A percentile compares a stretch with the other conserved stretches of the same genome.
Conservation (phyloP, 2,329 filamentous ascomycete genomes). For the Curvularia eragrostidis region DNA sequence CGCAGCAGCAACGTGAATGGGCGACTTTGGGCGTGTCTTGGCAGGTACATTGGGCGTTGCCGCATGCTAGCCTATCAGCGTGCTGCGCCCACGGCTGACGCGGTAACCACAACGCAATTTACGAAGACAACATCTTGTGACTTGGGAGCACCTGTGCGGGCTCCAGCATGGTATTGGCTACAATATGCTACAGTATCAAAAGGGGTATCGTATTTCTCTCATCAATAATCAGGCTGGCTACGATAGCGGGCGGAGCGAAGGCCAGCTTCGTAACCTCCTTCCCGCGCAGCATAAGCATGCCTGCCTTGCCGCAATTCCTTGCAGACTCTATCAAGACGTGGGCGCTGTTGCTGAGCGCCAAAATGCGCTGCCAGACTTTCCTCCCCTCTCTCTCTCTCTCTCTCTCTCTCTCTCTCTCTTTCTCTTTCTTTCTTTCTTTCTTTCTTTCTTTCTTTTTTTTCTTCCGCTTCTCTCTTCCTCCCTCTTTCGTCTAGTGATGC, state of each 20-base stretch:
- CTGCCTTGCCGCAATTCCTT: background rate
- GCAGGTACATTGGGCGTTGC: background rate
- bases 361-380: slow-evolving; percentile 4
- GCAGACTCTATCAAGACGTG: background rate
- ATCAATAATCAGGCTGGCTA: slow-evolving; percentile 14
- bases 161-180: slow-evolving; percentile 3
- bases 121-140: background rate
- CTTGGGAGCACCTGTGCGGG: background rate
- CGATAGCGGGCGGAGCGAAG: slow-evolving; percentile 5
- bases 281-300: background rate
- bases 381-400: background rate
- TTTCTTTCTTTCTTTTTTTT: background rate
- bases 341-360: background rate
- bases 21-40: background rate
- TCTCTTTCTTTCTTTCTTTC: background rate
- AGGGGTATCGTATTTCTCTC: slow-evolving; percentile 15
- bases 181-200: slow-evolving; percentile 5
- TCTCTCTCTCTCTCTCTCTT: background rate
- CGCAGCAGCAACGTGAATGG: background rate
- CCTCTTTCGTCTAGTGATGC: background rate
- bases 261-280: slow-evolving; percentile 14
- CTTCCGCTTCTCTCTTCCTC: background rate
- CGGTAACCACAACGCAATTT: background rate
- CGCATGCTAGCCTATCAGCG: too few species aligned
- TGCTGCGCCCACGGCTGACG: too few species aligned